phyloP scores from a whole-genome alignment of 108 stramenopile species.

The Nannochloropsis salina region DNA sequence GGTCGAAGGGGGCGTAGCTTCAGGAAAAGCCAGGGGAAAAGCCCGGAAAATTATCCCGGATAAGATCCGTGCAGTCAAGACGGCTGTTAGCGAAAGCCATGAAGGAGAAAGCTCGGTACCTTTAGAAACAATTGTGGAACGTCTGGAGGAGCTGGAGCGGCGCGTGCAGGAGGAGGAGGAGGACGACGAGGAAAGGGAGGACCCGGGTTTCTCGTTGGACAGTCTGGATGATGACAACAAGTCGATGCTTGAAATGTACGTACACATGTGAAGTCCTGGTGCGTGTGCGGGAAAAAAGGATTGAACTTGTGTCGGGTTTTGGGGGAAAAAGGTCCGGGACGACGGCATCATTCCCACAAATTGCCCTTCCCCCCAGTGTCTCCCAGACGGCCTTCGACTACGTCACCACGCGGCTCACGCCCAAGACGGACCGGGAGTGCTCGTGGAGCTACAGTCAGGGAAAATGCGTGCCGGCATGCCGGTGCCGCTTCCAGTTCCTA shows the following conservation, averaged over 20 bases:
- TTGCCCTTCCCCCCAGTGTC: not conserved
- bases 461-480: not conserved
- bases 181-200: not conserved
- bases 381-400: not conserved
- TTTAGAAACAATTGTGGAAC: not conserved
- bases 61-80: not conserved
- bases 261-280: not conserved
- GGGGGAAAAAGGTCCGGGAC: not conserved
- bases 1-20: not conserved
- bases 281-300: not conserved
- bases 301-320: not conserved
- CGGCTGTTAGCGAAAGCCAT: not conserved
- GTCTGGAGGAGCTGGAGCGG: not conserved
- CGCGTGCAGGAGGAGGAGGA: not conserved
- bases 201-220: not conserved
- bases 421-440: not conserved
- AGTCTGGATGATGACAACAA: not conserved
- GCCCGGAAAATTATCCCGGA: not conserved
- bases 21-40: not conserved
- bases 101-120: not conserved
- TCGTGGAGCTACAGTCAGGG: constrained; percentile 12
- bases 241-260: not conserved
- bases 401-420: not conserved
- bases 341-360: not conserved
- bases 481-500: constrained; percentile 3